phyloP scores from a whole-genome alignment of 768 basidiomycete genomes.

The Leucogyrophana mollusca region DNA sequence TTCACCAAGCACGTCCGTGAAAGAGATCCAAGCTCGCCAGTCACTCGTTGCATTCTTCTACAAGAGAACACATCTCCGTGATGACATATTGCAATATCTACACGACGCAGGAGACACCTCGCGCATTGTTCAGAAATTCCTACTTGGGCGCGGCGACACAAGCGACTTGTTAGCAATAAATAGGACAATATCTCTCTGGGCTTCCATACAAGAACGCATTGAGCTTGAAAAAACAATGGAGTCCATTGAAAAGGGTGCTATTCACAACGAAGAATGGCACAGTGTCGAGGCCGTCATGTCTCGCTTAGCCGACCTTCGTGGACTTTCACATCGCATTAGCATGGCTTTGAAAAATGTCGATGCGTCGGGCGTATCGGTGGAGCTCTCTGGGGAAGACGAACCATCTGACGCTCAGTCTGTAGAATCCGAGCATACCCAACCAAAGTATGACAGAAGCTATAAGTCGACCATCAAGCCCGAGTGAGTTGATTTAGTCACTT shows the following conservation, averaged over 20 bases:
- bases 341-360: slow-evolving; percentile 40
- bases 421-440: background rate
- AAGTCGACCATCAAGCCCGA: slow-evolving; percentile 67
- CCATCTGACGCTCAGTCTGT: slow-evolving; percentile 12
- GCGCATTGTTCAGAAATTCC: slow-evolving; percentile 76
- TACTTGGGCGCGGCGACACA: slow-evolving; percentile 64
- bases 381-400: slow-evolving; percentile 23
- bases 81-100: slow-evolving; percentile 58
- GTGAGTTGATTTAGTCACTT: slow-evolving; percentile 35
- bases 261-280: slow-evolving; percentile 47
- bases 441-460: slow-evolving; percentile 27
- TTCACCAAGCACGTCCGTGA: slow-evolving; percentile 76
- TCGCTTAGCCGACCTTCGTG: slow-evolving; percentile 48
- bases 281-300: slow-evolving; percentile 52
- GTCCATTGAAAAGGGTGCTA: slow-evolving; percentile 18
- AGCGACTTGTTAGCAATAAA: slow-evolving; percentile 66
- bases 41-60: slow-evolving; percentile 74
- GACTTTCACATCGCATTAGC: slow-evolving; percentile 57
- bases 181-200: slow-evolving; percentile 62
- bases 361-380: slow-evolving; percentile 10
- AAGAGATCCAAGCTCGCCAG: slow-evolving; percentile 73
- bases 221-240: slow-evolving; percentile 59
- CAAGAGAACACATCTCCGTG: slow-evolving; percentile 56
- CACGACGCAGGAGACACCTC: slow-evolving; percentile 64
- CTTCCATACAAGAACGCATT: slow-evolving; percentile 47